Evolutionary conservation across 2,329 filamentous ascomycete species (phyloP).

Genomic region (Raffaelea ambrosiae): DNA sequence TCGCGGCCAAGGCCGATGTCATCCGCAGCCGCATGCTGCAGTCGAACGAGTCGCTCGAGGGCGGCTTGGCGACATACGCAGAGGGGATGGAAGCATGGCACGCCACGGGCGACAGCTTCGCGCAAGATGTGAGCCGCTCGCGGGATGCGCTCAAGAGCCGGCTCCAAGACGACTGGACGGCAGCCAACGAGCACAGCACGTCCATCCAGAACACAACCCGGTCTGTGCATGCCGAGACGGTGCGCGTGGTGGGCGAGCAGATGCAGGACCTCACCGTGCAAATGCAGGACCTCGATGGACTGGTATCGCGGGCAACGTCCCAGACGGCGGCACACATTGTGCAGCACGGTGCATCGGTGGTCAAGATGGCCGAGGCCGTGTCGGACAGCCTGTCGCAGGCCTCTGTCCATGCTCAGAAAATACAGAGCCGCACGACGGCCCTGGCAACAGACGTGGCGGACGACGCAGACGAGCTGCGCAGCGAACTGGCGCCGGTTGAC

Average conservation of each 20-base stretch:
- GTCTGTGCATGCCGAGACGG: conserved; percentile 82
- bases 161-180: conserved; percentile 77
- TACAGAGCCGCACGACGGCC: conserved; percentile 57
- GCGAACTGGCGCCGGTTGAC: conserved; percentile 53
- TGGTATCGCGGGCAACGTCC: conserved; percentile 70
- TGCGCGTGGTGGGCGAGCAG: conserved; percentile 83
- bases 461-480: conserved; percentile 49
- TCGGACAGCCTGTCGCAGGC: conserved; percentile 66
- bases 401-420: conserved; percentile 59
- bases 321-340: conserved; percentile 75
- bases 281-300: conserved; percentile 83
- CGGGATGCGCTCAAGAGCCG: conserved; percentile 71
- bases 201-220: conserved; percentile 77
- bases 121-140: conserved; percentile 64
- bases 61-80: conserved; percentile 56
- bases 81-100: conserved; percentile 69
- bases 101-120: conserved; percentile 56
- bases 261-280: conserved; percentile 80
- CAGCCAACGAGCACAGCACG: conserved; percentile 70
- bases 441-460: conserved; percentile 60
- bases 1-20: conserved; percentile 53
- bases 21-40: conserved; percentile 58
- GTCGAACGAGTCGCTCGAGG: conserved; percentile 57
- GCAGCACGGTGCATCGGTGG: conserved; percentile 58
- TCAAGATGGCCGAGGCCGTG: conserved; percentile 56